A percentile compares a stretch with the other conserved stretches of the same genome.
phyloP scores from a whole-genome alignment of 805 yeast genomes.

The Sungouiella blattae region DNA sequence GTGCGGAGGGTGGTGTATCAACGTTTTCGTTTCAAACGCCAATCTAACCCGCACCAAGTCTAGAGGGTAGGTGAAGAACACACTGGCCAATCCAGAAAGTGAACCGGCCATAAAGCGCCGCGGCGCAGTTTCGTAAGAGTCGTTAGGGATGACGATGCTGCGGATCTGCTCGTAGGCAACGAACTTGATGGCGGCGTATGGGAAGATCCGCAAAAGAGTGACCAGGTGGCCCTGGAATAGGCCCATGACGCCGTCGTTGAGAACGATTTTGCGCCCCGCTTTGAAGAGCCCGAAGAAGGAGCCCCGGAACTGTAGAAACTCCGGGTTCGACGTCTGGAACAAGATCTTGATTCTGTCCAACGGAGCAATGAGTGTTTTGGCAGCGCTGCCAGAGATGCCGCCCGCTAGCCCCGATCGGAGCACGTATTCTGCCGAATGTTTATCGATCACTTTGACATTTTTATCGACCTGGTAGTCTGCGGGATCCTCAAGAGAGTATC shows the following conservation, averaged over 20 bases:
- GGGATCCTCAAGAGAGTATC: no score
- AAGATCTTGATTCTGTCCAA: slow-evolving; percentile 90
- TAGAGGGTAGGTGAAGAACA: slow-evolving; percentile 85
- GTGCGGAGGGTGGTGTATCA: slow-evolving; percentile 22
- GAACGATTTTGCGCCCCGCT: slow-evolving; percentile 68
- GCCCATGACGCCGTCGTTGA: slow-evolving; percentile 71
- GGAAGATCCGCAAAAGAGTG: slow-evolving; percentile 85
- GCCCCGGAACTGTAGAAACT: slow-evolving; percentile 75
- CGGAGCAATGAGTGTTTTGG: slow-evolving; percentile 93
- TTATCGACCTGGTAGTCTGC: background rate
- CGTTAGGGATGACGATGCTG: slow-evolving; percentile 70
- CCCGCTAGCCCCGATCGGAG: slow-evolving; percentile 88
- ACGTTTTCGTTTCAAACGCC: slow-evolving; percentile 74
- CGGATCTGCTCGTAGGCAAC: slow-evolving; percentile 94
- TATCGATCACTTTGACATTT: slow-evolving; percentile 47
- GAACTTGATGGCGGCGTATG: slow-evolving; percentile 95
- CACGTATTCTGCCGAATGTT: slow-evolving; percentile 73
- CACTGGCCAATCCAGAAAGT: slow-evolving; percentile 82
- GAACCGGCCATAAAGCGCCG: slow-evolving; percentile 88
- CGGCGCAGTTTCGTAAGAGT: slow-evolving; percentile 69
- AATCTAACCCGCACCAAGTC: slow-evolving; percentile 87
- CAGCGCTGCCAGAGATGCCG: slow-evolving; percentile 94
- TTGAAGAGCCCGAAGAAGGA: slow-evolving; percentile 68
- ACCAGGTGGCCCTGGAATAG: slow-evolving; percentile 95
- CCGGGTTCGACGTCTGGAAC: slow-evolving; percentile 93